Evolutionary conservation across 306 rosid species (phyloP).

Genomic region (Corylus americana): DNA sequence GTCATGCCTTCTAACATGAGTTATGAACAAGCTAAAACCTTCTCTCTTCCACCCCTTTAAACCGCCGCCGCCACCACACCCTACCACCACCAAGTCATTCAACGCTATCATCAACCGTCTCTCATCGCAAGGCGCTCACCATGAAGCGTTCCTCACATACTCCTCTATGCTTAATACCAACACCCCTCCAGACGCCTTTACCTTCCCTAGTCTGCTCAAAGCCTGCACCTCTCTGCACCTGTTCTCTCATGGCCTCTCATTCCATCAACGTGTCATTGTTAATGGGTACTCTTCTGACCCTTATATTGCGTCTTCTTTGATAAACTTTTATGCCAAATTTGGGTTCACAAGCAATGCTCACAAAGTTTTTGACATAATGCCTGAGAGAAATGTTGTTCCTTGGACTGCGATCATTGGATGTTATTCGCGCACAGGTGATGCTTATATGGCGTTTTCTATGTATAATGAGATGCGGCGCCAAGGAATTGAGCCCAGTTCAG

Average conservation of each 20-base stretch:
- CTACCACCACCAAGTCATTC: constrained; percentile 42
- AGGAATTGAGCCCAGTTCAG: constrained; percentile 56
- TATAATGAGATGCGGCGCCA: constrained; percentile 48
- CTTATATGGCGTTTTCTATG: constrained; percentile 42
- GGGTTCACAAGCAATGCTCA: constrained; percentile 43
- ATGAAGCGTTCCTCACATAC: constrained; percentile 50
- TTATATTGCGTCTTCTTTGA: constrained; percentile 60
- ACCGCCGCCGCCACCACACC: constrained; percentile 17
- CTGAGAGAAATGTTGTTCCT: constrained; percentile 67
- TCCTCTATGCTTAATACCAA: constrained; percentile 55
- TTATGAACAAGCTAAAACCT: constrained; percentile 43
- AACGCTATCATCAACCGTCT: constrained; percentile 58
- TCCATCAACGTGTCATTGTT: constrained; percentile 55
- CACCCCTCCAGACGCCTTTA: constrained; percentile 57
- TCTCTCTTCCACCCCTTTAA: constrained; percentile 27
- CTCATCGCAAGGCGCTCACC: constrained; percentile 60
- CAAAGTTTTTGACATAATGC: constrained; percentile 62
- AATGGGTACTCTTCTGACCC: constrained; percentile 56
- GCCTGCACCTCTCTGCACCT: constrained; percentile 61
- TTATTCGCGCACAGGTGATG: constrained; percentile 41
- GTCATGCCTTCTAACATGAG: constrained; percentile 17
- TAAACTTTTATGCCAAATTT: constrained; percentile 53
- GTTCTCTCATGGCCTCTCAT: constrained; percentile 39
- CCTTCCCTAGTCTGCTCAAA: constrained; percentile 72
- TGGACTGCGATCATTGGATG: constrained; percentile 84